A percentile compares a stretch with the other conserved stretches of the same genome.
These are phyloP conservation scores for Magnusiomyces magnusii DNA, from an alignment of 1,139 yeast species.

Conservation along the genomic window DNA sequence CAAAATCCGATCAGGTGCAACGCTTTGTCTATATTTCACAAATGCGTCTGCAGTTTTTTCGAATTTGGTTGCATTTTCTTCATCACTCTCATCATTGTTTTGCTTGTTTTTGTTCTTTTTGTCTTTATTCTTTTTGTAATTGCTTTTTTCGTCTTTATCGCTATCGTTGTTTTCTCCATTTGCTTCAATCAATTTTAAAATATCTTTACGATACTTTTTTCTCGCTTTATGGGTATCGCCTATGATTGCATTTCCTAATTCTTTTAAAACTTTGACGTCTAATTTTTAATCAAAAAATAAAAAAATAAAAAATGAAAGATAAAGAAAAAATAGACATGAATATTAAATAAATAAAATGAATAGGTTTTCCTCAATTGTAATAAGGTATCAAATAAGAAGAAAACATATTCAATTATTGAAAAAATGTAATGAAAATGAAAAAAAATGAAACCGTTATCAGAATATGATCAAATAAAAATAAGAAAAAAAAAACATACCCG, in stretches of 20 bases:
- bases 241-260: constrained; percentile 22
- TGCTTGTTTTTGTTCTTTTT: constrained; percentile 10
- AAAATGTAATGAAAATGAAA: background rate
- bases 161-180: constrained; percentile 9
- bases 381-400: background rate
- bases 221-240: constrained; percentile 22
- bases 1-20: constrained; percentile 16
- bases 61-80: constrained; percentile 5
- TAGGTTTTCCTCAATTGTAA: background rate
- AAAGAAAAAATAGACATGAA: background rate
- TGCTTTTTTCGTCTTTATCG: background rate
- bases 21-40: constrained; percentile 12
- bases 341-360: background rate
- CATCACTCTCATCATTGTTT: background rate
- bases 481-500: constrained; percentile 20
- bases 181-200: constrained; percentile 12
- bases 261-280: constrained; percentile 21
- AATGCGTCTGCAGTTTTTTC: constrained; percentile 13
- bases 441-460: background rate
- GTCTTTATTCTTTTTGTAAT: background rate
- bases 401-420: background rate
- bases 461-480: background rate
- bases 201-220: constrained; percentile 19
- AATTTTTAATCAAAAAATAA: background rate
- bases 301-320: background rate